Evolutionary conservation across 2,329 filamentous ascomycete species (phyloP), one percentile per base, ranked within the genome.

Genomic region (Hypoxylon sp.): DNA sequence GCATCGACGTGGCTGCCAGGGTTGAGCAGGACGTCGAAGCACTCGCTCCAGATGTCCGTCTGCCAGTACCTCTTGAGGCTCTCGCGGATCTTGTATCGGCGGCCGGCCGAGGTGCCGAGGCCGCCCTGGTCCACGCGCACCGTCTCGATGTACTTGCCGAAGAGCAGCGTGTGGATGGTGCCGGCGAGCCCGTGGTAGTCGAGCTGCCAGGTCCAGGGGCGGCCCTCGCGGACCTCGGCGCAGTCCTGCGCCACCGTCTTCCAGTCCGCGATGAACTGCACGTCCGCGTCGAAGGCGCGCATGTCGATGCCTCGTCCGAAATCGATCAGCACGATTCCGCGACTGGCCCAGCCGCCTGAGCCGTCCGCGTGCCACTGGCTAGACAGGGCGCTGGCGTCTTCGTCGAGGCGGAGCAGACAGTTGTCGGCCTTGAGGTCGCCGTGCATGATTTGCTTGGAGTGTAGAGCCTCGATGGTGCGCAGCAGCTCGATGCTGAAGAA

Each of bases 391-490:
- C 73, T 68, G 35, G 72, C 73, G 10, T 81, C 77, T 9, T 84
- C 78, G 60, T 94, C 91, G 19, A 98, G 89, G 4, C 96, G 92
- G 3, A 98, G 88, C 2, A 99, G 89, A 74, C 97, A 95, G 78
- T 99, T 99, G 81, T 99, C 96, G 1, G 92, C 90, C 82, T 99
- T 99, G 73, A 99, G 86, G 76, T 99, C 96, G 42, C 96, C 96
- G 78, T 99, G 96, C 50, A 98, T 84, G 63, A 99, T 85, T 2
- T 89, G 87, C 72, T 91, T 91, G 3, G 88, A 79, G 80, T 99
- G 96, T 22, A 99, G 85, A 0, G 91, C 91, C 81, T 98, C 96
- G 3, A 97, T 87, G 0, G 94, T 97, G 54, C 96, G 92, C 73
- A 99, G 86, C 5, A 99, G 87, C 80, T 99, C 96, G 67, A 98